Base-by-base conservation (phyloP, 371 early-diverging fungal genomes). In the Rhizopus sp. region DNA sequence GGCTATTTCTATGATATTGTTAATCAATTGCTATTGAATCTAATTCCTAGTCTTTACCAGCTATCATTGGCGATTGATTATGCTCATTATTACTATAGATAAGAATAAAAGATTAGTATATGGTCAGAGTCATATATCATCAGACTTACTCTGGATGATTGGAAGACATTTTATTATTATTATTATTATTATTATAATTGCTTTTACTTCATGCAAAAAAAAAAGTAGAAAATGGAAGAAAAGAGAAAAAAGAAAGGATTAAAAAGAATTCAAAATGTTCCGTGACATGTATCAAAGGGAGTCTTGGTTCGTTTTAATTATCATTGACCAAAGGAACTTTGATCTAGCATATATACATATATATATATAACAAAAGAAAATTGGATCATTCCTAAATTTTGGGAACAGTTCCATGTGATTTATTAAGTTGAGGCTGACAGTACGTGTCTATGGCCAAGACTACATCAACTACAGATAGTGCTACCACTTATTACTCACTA, bases 321-420 rank as follows among this genome's bases (percentile, higher is more conserved):
- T 46, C 46, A 29, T 46, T 42, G 23, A 23, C 23, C 23, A 23
- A 23, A 23, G 23, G 23, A 23, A 23, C 23, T 23, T 37, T 37
- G 7, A 10, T 37, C 13, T 37, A 10, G 7, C 13, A 13, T 7
- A 12, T n/a, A n/a, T n/a, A n/a, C n/a, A n/a, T n/a, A n/a, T 46
- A 46, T 8, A 46, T 29, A 12, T 7, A 12, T 7, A 5, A 29
- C 29, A 23, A 46, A 46, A 41, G 13, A 41, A 15, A 15, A 12
- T 15, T 46, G 29, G 46, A 15, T 23, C 46, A 46, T 46, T 46
- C 46, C 46, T 46, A 46, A 46, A 46, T 46, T 16, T 1, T 23
- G 12, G 7, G 29, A 1, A 5, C 16, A 42, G n/a, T 2, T 23
- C 23, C 23, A 23, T 23, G 23, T 23, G 23, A 23, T 23, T 23